Evolutionary conservation across 176 grass and related monocot species (phyloP).

Genomic region (Oropetium thomaeum): DNA sequence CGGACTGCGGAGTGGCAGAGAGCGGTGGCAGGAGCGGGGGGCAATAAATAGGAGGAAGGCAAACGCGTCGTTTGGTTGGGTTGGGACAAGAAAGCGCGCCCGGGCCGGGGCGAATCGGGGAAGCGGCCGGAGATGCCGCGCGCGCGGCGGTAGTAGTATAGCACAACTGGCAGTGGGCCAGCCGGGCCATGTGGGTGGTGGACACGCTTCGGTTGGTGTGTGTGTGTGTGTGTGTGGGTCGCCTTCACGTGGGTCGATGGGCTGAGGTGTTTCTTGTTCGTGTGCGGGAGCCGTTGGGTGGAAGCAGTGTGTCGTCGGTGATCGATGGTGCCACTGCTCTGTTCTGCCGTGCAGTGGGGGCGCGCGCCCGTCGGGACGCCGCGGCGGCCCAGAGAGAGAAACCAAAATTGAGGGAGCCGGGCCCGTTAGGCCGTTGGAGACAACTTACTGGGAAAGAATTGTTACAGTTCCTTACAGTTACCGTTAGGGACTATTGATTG

Average conservation of each 20-base stretch:
- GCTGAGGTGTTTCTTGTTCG: neutral
- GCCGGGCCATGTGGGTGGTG: constrained; percentile 26
- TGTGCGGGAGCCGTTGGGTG: neutral
- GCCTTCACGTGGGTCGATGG: constrained; percentile 28
- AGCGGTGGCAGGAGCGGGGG: neutral
- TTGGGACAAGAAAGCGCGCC: neutral
- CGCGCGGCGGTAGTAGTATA: neutral
- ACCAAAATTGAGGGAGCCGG: neutral
- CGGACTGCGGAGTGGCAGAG: constrained; percentile 12
- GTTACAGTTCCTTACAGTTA: too few species aligned
- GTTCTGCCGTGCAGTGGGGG: neutral
- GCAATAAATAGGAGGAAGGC: constrained; percentile 43
- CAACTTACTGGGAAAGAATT: too few species aligned
- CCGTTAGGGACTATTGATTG: too few species aligned
- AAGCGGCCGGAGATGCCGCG: constrained; percentile 23
- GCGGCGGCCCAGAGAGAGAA: constrained; percentile 5
- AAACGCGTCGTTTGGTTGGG: too few species aligned
- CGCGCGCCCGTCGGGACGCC: neutral
- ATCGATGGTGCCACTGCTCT: neutral
- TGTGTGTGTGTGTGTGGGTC: too few species aligned
- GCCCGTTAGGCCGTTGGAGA: too few species aligned
- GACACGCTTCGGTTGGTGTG: constrained; percentile 24
- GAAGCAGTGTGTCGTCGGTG: too few species aligned
- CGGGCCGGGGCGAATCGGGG: neutral
- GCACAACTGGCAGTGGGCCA: constrained; percentile 53